Conservation (phyloP, 306 rosid genomes). For the Quercus glauca region DNA sequence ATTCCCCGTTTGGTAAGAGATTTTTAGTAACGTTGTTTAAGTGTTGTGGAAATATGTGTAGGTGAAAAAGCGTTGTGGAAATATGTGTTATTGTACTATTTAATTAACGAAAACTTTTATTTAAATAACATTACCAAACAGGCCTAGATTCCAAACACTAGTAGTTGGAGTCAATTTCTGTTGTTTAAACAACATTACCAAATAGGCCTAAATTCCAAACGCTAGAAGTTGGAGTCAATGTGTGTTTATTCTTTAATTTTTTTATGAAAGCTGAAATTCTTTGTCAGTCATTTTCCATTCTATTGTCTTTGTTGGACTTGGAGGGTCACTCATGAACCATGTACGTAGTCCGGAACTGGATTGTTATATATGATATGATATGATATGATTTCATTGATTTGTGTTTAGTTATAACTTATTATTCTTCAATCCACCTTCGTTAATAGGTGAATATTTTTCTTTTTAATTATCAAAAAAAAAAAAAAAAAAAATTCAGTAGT, state of each 20-base stretch:
- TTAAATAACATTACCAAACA: too few species aligned
- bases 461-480: too few species aligned
- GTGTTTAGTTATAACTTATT: neutral
- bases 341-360: constrained; percentile 6
- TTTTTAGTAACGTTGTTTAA: too few species aligned
- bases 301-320: neutral
- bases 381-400: constrained; percentile 30
- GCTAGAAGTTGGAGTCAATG: constrained; percentile 36
- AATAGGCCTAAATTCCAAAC: constrained; percentile 1
- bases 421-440: too few species aligned
- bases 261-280: constrained; percentile 48
- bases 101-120: neutral
- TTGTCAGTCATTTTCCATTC: constrained; percentile 13
- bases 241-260: constrained; percentile 54
- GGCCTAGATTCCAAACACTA: constrained; percentile 6
- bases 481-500: neutral
- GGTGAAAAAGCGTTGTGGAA: fast-evolving
- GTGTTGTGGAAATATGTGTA: too few species aligned
- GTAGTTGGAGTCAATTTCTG: constrained; percentile 39
- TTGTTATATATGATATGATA: constrained; percentile 25
- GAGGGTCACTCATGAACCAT: neutral
- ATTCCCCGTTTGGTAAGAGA: neutral
- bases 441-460: too few species aligned
- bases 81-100: too few species aligned
- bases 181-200: neutral